Base-by-base conservation (phyloP, 345 rosid genomes). In the Gossypioides kirkii region DNA sequence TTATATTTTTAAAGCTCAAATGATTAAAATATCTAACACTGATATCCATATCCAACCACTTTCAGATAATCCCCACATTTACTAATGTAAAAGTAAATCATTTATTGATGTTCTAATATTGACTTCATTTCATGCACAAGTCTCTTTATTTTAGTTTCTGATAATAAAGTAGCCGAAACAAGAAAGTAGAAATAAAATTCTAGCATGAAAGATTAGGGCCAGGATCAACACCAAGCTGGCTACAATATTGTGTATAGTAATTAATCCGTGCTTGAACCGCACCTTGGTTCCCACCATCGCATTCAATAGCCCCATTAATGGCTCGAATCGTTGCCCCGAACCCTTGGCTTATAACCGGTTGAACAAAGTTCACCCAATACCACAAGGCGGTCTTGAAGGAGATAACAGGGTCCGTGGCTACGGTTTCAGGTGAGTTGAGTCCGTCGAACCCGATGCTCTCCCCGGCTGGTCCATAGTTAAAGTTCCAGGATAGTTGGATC, bases 311-410 rank as follows among this genome's bases (percentile, higher is more conserved):
- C 0, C 93, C 84, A 61, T 90, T 90, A 25, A 88, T 87, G 77
- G 90, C 91, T 1, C 85, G 76, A 63, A 87, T 88, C 41, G 91
- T 88, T 56, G 89, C 86, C 6, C 96, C 96, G 42, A 90, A 90
- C 3, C 95, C 97, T 74, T 87, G 86, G 68, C 64, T n/a, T 0
- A 87, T 17, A 2, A 86, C 87, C 0, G 92, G 78, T 2, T 81
- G 90, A 16, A 88, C 91, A 43, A 9, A 69, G 16, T 76, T 79
- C 82, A 80, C 87, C 97, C 93, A 91, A 70, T 73, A 91, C 97
- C 97, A 89, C 20, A 91, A 56, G 14, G 89, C 90, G 0, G 94
- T 85, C 83, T 82, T 83, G 82, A 91, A 91, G 0, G 92, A 78
- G 4, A 89, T 65, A 8, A 80, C 76, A 0, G 90, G 86, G 63